These are phyloP conservation scores for Xylaria venustula DNA, from an alignment of 495 filamentous ascomycete genomes.

Conservation along the genomic window DNA sequence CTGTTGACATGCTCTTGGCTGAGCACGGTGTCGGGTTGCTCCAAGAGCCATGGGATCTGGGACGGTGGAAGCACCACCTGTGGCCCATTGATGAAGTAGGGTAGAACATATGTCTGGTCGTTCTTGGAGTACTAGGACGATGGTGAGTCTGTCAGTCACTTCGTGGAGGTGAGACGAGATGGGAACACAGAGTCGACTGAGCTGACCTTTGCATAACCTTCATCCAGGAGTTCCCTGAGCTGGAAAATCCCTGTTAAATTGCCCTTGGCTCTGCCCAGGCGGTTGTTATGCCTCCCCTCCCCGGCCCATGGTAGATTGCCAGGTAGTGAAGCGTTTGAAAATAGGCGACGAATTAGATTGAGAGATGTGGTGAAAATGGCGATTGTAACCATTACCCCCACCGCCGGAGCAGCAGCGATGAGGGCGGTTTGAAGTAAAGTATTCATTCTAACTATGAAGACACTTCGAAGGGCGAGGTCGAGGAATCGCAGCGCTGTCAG, in stretches of 20 bases:
- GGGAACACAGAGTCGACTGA: background rate
- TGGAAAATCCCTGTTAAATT: conserved; percentile 17
- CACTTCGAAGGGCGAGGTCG: background rate
- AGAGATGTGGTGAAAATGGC: background rate
- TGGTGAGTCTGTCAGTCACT: background rate
- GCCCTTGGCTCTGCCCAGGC: conserved; percentile 9
- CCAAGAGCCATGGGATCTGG: conserved; percentile 41
- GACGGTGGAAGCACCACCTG: conserved; percentile 41
- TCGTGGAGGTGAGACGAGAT: background rate
- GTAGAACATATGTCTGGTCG: conserved; percentile 35
- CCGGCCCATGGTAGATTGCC: conserved; percentile 18
- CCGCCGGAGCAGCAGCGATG: background rate
- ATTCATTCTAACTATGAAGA: background rate
- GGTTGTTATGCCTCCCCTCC: background rate
- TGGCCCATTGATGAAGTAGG: conserved; percentile 39
- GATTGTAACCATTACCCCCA: background rate
- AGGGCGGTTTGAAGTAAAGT: background rate
- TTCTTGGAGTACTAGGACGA: conserved; percentile 37
- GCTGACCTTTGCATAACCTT: conserved; percentile 16
- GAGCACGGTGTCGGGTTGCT: conserved; percentile 39
- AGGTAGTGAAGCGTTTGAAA: conserved; percentile 15
- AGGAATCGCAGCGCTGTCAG: background rate
- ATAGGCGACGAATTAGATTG: conserved; percentile 15
- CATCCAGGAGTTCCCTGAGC: conserved; percentile 14
- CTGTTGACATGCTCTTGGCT: conserved; percentile 36